phyloP scores from a whole-genome alignment of 129 eudicot species.

The Gnaphalium uliginosum region DNA sequence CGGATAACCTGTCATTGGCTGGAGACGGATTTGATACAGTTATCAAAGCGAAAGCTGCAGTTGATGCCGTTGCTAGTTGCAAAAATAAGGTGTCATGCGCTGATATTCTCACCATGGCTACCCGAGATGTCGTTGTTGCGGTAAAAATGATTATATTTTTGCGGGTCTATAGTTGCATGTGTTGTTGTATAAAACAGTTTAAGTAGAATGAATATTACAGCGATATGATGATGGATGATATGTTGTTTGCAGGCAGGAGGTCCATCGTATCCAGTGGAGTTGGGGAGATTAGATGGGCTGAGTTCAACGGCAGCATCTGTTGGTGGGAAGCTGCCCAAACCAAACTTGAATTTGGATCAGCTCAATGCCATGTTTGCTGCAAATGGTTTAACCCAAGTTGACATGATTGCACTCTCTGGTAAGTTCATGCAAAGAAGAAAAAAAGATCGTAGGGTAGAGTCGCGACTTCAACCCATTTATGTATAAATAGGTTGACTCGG shows the following conservation, averaged over 20 bases:
- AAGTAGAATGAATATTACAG: not conserved
- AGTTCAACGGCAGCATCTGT: conserved; percentile 64
- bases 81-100: conserved; percentile 83
- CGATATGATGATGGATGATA: not conserved
- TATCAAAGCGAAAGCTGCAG: conserved; percentile 76
- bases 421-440: conserved; percentile 10
- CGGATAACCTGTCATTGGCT: conserved; percentile 69
- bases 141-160: conserved; percentile 23
- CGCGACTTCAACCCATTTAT: not conserved
- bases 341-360: conserved; percentile 59
- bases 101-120: conserved; percentile 87
- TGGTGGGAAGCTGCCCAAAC: conserved; percentile 69
- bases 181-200: not conserved
- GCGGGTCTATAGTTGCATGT: not conserved
- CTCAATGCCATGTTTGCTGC: conserved; percentile 70
- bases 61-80: conserved; percentile 63
- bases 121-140: conserved; percentile 69
- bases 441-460: not conserved
- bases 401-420: conserved; percentile 98
- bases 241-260: conserved; percentile 65
- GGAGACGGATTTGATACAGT: conserved; percentile 90
- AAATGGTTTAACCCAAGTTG: conserved; percentile 59
- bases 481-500: not conserved
- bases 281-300: conserved; percentile 82
- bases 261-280: conserved; percentile 68